These are phyloP conservation scores for Leucogyrophana mollusca DNA, from an alignment of 768 basidiomycete species.

Conservation along the genomic window DNA sequence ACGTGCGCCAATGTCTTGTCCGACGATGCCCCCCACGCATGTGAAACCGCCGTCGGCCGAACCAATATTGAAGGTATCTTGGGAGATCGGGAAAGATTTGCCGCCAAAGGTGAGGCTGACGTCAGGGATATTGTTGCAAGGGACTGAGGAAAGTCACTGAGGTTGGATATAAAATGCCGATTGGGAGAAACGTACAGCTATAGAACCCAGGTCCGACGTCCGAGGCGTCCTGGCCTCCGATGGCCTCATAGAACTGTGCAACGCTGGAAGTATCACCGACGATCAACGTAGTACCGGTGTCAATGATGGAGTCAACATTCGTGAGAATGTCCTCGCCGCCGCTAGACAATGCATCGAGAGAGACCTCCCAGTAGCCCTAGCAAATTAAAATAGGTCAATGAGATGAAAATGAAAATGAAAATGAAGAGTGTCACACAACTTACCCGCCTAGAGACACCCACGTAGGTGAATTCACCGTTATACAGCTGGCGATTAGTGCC, in stretches of 20 bases:
- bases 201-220: slow-evolving; percentile 23
- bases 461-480: slow-evolving; percentile 40
- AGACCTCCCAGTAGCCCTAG: not conserved
- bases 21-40: slow-evolving; percentile 30
- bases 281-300: slow-evolving; percentile 7
- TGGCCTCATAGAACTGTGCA: slow-evolving; percentile 13
- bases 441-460: not conserved
- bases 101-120: slow-evolving; percentile 35
- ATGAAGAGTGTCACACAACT: not conserved
- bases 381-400: not conserved
- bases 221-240: slow-evolving; percentile 18
- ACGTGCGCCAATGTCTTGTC: not conserved
- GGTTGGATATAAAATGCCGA: not conserved
- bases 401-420: not conserved
- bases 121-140: slow-evolving; percentile 21
- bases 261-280: slow-evolving; percentile 9
- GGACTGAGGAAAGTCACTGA: slow-evolving; percentile 9
- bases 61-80: slow-evolving; percentile 33
- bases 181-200: slow-evolving; percentile 18
- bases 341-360: not conserved
- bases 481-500: slow-evolving; percentile 42
- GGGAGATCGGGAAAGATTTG: slow-evolving; percentile 26
- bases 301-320: not conserved
- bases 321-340: not conserved
- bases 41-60: no score